These are phyloP conservation scores for Scleromitrula shiraiana DNA, from an alignment of 2,329 filamentous ascomycete genomes.

Conservation along the genomic window DNA sequence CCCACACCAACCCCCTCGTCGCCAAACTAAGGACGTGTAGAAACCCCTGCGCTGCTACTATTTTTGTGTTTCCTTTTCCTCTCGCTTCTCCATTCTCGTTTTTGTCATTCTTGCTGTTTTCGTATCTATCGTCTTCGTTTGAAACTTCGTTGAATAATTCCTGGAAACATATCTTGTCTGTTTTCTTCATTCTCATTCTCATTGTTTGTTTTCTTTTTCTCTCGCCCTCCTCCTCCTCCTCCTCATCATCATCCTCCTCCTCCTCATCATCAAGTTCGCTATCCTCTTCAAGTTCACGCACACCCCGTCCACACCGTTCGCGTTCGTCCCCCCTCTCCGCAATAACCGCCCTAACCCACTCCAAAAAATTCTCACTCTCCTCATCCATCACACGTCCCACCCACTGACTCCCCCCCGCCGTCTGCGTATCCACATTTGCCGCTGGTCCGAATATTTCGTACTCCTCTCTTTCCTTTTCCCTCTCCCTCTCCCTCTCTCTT, in stretches of 20 bases:
- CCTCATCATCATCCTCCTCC: not conserved
- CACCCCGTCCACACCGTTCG: no score
- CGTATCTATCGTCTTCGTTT: no score
- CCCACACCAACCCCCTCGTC: constrained; percentile 54
- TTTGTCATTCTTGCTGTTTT: no score
- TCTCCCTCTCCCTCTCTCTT: not conserved
- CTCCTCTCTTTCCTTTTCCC: no score
- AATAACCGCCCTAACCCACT: constrained; percentile 46
- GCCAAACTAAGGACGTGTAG: constrained; percentile 65
- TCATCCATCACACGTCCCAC: constrained; percentile 44
- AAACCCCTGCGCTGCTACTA: constrained; percentile 67
- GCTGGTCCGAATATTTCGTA: constrained; percentile 37
- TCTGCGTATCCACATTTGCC: constrained; percentile 40
- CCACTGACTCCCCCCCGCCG: constrained; percentile 39
- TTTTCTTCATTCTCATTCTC: no score
- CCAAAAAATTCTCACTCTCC: constrained; percentile 55
- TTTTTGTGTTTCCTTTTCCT: constrained; percentile 40
- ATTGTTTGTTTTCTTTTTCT: constrained; percentile 4
- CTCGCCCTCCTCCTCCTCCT: not conserved
- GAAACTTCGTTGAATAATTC: constrained; percentile 61
- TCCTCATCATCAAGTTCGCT: constrained; percentile 10
- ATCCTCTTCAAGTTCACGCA: no score
- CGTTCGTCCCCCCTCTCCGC: constrained; percentile 19
- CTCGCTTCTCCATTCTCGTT: no score
- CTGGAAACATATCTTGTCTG: constrained; percentile 63